Evolutionary conservation across 169 alveolate species (phyloP).

Genomic region (Babesia caballi): DNA sequence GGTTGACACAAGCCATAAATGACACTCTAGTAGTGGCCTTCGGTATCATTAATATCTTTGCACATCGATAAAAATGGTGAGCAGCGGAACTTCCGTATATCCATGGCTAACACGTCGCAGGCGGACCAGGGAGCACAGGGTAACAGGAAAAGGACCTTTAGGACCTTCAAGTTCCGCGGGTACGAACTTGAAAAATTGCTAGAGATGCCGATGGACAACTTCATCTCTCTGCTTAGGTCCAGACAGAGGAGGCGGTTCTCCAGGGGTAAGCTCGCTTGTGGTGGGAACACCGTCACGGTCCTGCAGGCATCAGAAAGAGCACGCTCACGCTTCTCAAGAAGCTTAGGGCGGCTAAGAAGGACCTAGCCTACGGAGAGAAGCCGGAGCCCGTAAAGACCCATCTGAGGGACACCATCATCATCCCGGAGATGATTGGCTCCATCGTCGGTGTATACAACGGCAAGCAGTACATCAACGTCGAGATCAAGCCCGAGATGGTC

Average conservation of each 20-base stretch:
- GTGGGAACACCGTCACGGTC: slow-evolving; percentile 19
- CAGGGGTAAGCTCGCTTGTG: slow-evolving; percentile 70
- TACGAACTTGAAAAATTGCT: slow-evolving; percentile 92
- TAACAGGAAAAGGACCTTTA: slow-evolving; percentile 94
- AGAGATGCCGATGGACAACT: slow-evolving; percentile 87
- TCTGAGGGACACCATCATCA: slow-evolving; percentile 91
- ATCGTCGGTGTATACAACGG: slow-evolving; percentile 98
- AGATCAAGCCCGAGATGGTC: slow-evolving; percentile 98
- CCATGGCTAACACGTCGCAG: slow-evolving; percentile 4
- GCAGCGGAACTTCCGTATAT: not conserved
- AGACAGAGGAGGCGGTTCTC: slow-evolving; percentile 95
- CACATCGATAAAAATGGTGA: slow-evolving; percentile 5
- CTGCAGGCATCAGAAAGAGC: slow-evolving; percentile 80
- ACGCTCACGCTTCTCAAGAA: slow-evolving; percentile 92
- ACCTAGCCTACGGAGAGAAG: slow-evolving; percentile 89
- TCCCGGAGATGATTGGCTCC: slow-evolving; percentile 98
- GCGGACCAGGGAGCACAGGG: slow-evolving; percentile 65
- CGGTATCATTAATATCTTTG: not conserved
- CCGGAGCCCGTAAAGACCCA: slow-evolving; percentile 95
- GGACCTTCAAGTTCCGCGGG: slow-evolving; percentile 97
- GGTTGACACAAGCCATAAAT: not conserved
- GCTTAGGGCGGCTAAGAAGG: slow-evolving; percentile 90
- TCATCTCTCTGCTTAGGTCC: slow-evolving; percentile 90
- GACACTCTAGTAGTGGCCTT: not conserved
- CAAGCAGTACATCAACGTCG: slow-evolving; percentile 94